Conservation (phyloP, 176 grass and related monocot genomes). For the Bonia amplexicaulis region DNA sequence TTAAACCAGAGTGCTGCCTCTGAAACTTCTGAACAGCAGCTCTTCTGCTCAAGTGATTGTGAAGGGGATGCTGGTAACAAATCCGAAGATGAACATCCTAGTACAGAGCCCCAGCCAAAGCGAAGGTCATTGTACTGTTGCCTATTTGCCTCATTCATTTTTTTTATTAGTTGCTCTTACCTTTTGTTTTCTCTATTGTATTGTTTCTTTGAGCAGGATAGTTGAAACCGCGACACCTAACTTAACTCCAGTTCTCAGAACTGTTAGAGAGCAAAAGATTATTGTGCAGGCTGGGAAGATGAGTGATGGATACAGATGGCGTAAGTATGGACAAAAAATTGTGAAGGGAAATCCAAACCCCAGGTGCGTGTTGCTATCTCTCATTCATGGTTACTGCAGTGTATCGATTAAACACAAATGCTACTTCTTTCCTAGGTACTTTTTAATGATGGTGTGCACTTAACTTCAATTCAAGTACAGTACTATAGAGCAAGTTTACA, state of each 20-base stretch:
- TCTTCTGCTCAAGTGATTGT: slow-evolving; percentile 97
- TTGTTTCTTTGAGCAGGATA: slow-evolving; percentile 44
- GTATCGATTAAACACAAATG: background rate
- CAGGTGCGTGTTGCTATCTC: slow-evolving; percentile 45
- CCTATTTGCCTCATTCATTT: slow-evolving; percentile 10
- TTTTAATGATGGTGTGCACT: background rate
- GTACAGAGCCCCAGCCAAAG: slow-evolving; percentile 51
- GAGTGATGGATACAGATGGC: slow-evolving; percentile 96
- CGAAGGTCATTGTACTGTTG: slow-evolving; percentile 49
- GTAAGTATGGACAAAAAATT: slow-evolving; percentile 97
- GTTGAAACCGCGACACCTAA: slow-evolving; percentile 35
- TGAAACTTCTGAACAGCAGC: slow-evolving; percentile 64
- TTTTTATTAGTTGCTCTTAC: slow-evolving; percentile 22
- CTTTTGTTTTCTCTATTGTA: slow-evolving; percentile 24
- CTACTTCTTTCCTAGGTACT: slow-evolving; percentile 5
- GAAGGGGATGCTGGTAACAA: slow-evolving; percentile 71
- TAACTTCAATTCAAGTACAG: background rate
- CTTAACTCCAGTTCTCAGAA: slow-evolving; percentile 59
- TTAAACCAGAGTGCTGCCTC: slow-evolving; percentile 27
- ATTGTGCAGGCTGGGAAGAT: slow-evolving; percentile 74
- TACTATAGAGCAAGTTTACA: background rate
- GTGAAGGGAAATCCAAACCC: slow-evolving; percentile 99
- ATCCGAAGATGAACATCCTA: slow-evolving; percentile 55
- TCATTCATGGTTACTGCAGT: background rate
- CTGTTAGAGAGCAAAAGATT: slow-evolving; percentile 84